A percentile compares a stretch with the other conserved stretches of the same genome.
Evolutionary conservation across 148 eudicot species (phyloP).

Genomic region (Amaranthus palmeri): DNA sequence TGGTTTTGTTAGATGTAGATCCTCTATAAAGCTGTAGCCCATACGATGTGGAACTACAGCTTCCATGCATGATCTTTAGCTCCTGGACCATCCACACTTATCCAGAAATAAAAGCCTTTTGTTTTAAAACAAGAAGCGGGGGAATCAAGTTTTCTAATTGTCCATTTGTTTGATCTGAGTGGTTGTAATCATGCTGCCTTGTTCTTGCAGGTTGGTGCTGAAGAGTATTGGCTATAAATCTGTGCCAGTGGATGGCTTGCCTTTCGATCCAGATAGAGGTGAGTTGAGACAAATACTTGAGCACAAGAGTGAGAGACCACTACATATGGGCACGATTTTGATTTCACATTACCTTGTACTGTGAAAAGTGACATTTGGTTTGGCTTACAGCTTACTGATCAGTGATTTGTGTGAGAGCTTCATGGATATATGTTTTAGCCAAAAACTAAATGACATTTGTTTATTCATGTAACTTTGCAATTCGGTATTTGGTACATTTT

Average conservation of each 20-base stretch:
- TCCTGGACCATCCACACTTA: background rate
- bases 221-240: slow-evolving; percentile 98
- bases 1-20: background rate
- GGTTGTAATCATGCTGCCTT: slow-evolving; percentile 3
- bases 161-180: background rate
- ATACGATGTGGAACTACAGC: background rate
- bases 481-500: no score
- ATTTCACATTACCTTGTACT: no score
- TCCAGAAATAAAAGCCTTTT: background rate
- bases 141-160: background rate
- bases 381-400: background rate
- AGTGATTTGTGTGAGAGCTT: no score
- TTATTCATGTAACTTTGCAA: background rate
- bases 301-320: background rate
- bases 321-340: no score
- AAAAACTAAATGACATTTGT: background rate
- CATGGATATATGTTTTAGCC: background rate
- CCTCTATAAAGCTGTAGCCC: background rate
- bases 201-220: slow-evolving; percentile 56
- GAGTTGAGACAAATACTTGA: slow-evolving; percentile 7
- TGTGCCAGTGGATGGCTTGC: slow-evolving; percentile 77
- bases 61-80: background rate
- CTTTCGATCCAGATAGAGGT: slow-evolving; percentile 77
- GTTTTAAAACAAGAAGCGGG: background rate
- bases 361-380: background rate